Conservation (phyloP, 1,284 basidiomycete genomes). For the Microbotryum violaceum region DNA sequence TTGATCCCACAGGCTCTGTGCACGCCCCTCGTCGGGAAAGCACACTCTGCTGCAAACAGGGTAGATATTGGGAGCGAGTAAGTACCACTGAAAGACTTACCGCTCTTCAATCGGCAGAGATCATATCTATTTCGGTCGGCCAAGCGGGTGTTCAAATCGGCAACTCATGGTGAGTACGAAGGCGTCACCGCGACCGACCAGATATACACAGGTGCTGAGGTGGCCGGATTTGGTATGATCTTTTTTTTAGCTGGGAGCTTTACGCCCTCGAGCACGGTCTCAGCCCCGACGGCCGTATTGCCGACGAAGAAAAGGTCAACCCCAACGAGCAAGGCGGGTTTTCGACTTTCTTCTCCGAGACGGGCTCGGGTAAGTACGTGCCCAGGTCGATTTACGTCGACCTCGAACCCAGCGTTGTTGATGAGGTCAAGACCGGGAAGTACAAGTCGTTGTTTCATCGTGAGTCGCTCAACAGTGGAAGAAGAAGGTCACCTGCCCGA, state of each 20-base stretch:
- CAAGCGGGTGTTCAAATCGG: constrained; percentile 79
- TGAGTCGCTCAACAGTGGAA: too few relatives aligned
- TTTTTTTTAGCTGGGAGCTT: constrained; percentile 44
- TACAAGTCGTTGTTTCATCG: constrained; percentile 94
- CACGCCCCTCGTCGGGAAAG: too few relatives aligned
- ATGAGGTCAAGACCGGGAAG: constrained; percentile 89
- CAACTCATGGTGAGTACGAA: constrained; percentile 1
- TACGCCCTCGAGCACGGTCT: constrained; percentile 98
- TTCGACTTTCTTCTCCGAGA: constrained; percentile 92
- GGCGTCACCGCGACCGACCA: constrained; percentile 5
- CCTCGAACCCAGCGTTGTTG: constrained; percentile 73
- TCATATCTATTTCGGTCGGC: constrained; percentile 89
- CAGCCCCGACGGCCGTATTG: constrained; percentile 86
- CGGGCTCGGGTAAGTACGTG: constrained; percentile 89
- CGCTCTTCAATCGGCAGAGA: constrained; percentile 43
- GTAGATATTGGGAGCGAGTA: too few relatives aligned
- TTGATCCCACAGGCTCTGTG: too few relatives aligned
- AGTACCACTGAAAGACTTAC: too few relatives aligned
- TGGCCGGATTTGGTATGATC: too few relatives aligned
- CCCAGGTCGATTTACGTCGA: constrained; percentile 87
- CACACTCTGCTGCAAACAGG: too few relatives aligned
- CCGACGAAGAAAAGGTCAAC: constrained; percentile 41
- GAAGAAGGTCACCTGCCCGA: constrained; percentile 34
- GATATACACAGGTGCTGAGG: neutral
- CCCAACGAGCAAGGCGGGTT: constrained; percentile 66